Conservation (phyloP, 139 green algal species). For the Gonium pectorale region DNA sequence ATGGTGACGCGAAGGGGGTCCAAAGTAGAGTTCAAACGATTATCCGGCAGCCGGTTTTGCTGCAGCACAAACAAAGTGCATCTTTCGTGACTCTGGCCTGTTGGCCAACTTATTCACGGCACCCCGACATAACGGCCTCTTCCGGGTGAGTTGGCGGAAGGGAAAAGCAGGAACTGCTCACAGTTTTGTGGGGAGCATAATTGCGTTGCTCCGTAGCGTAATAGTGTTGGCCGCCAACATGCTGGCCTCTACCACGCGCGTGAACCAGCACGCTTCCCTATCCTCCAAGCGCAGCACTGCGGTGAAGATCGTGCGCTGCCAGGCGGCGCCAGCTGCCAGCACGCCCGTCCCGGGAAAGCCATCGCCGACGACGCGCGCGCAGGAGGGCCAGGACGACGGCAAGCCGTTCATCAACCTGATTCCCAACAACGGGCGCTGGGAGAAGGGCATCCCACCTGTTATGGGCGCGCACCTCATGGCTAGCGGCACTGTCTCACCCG, state of each 20-base stretch:
- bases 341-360: background rate
- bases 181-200: too few species aligned
- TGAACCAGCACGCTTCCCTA: background rate
- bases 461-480: conserved; percentile 94
- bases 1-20: too few species aligned
- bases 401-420: conserved; percentile 73
- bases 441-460: conserved; percentile 84
- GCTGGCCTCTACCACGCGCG: background rate
- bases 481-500: conserved; percentile 74
- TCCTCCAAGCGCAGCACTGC: background rate
- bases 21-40: too few species aligned
- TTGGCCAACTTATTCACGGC: too few species aligned
- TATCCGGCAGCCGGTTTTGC: too few species aligned
- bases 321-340: background rate
- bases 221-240: too few species aligned
- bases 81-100: too few species aligned
- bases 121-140: too few species aligned
- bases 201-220: too few species aligned
- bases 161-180: too few species aligned
- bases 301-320: background rate
- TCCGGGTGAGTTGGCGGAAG: too few species aligned
- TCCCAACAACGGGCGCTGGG: conserved; percentile 70
- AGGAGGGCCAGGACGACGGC: conserved; percentile 31
- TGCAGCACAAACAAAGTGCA: too few species aligned
- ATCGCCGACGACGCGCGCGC: background rate